Evolutionary conservation across 345 rosid species (phyloP).

Genomic region (Citrus mangshanensis): DNA sequence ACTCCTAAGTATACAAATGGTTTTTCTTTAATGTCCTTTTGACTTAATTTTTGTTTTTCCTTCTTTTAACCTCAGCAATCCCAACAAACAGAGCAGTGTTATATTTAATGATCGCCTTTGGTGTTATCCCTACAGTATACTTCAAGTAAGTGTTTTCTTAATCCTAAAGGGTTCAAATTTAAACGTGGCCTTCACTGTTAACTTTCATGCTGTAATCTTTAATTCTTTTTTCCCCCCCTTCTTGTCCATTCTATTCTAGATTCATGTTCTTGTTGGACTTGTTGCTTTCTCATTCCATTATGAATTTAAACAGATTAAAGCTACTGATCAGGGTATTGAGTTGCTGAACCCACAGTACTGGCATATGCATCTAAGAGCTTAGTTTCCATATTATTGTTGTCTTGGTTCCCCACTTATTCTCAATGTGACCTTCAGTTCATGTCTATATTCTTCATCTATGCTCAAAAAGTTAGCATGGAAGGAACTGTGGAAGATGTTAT

Average conservation of each 20-base stretch:
- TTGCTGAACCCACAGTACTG: neutral
- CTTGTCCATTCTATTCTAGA: neutral
- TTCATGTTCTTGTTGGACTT: neutral
- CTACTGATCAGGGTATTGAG: neutral
- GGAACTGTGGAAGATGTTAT: neutral
- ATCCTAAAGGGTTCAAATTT: neutral
- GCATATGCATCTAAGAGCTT: neutral
- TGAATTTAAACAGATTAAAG: neutral
- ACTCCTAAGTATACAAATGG: neutral
- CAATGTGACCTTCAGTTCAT: neutral
- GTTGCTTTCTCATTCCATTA: neutral
- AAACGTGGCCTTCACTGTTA: neutral
- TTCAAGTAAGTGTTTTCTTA: constrained; percentile 61
- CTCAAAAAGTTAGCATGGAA: neutral
- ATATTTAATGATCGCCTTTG: constrained; percentile 62
- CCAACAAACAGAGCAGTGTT: constrained; percentile 54
- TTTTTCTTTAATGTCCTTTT: neutral
- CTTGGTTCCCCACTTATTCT: no score
- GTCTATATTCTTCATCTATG: neutral
- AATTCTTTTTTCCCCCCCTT: neutral
- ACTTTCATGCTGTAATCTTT: neutral
- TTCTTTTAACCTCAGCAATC: constrained; percentile 46
- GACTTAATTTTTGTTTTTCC: neutral
- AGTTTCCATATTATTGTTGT: neutral
- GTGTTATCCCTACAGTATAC: constrained; percentile 75